These are phyloP conservation scores for Staphylotrichum tortipilum DNA, from an alignment of 495 filamentous ascomycete genomes.

Conservation along the genomic window DNA sequence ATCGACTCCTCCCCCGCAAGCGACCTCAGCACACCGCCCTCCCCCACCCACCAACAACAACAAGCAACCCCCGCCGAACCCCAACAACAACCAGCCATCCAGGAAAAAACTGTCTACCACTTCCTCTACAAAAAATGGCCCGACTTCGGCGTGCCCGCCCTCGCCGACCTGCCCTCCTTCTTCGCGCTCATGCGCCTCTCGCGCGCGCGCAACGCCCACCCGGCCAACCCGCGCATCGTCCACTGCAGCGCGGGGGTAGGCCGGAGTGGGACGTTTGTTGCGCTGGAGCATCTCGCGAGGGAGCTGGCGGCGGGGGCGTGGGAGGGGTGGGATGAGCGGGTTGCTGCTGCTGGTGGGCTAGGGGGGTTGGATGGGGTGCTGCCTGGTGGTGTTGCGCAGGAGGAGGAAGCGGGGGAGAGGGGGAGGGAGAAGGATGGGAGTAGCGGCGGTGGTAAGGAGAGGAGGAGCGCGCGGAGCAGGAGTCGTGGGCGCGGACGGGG, in stretches of 20 bases:
- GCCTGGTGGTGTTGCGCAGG: no score
- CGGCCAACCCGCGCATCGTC: constrained; percentile 71
- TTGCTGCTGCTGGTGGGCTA: neutral
- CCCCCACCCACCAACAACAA: no score
- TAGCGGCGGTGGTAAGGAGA: no score
- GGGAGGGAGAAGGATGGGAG: no score
- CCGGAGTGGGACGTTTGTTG: constrained; percentile 89
- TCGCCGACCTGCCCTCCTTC: constrained; percentile 68
- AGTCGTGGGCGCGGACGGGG: no score
- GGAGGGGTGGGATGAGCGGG: constrained; percentile 30
- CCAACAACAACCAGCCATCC: neutral
- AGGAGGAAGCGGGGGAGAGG: no score
- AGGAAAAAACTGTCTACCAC: constrained; percentile 59
- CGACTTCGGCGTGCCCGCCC: constrained; percentile 80
- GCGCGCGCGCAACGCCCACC: constrained; percentile 54
- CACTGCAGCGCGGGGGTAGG: constrained; percentile 95
- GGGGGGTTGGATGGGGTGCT: neutral
- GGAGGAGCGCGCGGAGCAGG: no score
- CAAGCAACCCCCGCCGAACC: neutral
- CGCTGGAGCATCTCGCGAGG: constrained; percentile 77
- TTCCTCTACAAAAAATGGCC: constrained; percentile 90
- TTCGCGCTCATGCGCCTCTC: constrained; percentile 71
- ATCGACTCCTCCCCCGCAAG: no score
- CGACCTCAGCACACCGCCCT: no score
- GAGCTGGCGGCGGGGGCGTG: constrained; percentile 72